These are phyloP conservation scores for Pseudocercospora eumusae DNA, from an alignment of 2,329 filamentous ascomycete genomes.

Conservation along the genomic window DNA sequence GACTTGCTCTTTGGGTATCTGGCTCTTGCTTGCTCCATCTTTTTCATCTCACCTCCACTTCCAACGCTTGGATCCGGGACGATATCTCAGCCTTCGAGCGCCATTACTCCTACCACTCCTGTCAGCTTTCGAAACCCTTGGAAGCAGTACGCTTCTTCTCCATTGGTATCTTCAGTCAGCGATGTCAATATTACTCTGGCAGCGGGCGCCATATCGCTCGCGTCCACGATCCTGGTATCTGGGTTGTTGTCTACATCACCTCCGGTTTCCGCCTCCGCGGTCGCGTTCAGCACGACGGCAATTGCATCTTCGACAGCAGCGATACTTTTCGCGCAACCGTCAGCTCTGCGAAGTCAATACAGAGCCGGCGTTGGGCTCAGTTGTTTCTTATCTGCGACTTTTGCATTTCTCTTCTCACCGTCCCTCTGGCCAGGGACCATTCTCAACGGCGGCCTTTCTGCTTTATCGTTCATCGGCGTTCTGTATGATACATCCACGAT, in stretches of 20 bases:
- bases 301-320: slow-evolving; percentile 47
- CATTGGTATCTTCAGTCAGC: slow-evolving; percentile 42
- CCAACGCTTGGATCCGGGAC: slow-evolving; percentile 31
- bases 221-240: slow-evolving; percentile 42
- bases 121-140: slow-evolving; percentile 22
- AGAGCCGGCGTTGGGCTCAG: slow-evolving; percentile 40
- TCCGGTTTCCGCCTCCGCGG: slow-evolving; percentile 38
- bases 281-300: slow-evolving; percentile 45
- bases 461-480: slow-evolving; percentile 43
- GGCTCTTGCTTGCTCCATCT: slow-evolving; percentile 46
- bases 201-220: slow-evolving; percentile 43
- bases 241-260: slow-evolving; percentile 39
- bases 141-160: slow-evolving; percentile 28
- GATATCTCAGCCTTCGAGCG: slow-evolving; percentile 5
- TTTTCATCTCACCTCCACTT: slow-evolving; percentile 54
- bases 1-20: slow-evolving; percentile 50
- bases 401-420: slow-evolving; percentile 41
- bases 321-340: slow-evolving; percentile 46
- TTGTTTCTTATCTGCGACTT: slow-evolving; percentile 37
- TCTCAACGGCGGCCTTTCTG: slow-evolving; percentile 39
- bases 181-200: slow-evolving; percentile 48
- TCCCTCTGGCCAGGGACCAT: slow-evolving; percentile 40
- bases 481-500: slow-evolving; percentile 44
- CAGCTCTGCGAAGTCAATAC: slow-evolving; percentile 43
- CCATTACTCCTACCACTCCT: slow-evolving; percentile 25